A percentile compares a stretch with the other conserved stretches of the same genome.
Conservation (phyloP, 192 early-diverging fungal genomes). For the Coemansia biformis region DNA sequence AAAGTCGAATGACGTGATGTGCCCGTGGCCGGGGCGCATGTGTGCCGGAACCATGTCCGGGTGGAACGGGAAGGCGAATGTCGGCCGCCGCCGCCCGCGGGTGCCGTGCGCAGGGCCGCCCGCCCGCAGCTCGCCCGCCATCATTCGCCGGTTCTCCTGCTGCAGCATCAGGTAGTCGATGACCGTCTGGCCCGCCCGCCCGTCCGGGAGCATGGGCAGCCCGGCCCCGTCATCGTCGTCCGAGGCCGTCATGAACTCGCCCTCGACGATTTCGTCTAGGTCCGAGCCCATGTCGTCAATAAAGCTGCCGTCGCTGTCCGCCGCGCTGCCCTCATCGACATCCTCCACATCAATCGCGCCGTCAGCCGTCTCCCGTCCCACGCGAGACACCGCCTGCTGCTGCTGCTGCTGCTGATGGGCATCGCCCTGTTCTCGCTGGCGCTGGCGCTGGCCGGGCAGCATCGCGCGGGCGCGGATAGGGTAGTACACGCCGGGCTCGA, state of each 20-base stretch:
- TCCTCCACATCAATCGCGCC: constrained; percentile 41
- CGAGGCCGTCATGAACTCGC: background rate
- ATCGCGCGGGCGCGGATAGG: constrained; percentile 35
- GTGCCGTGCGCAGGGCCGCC: constrained; percentile 1
- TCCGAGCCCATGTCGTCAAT: constrained; percentile 7
- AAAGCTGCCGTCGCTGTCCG: constrained; percentile 4
- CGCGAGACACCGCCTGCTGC: constrained; percentile 7
- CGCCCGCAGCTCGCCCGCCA: constrained; percentile 1
- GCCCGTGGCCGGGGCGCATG: constrained; percentile 3
- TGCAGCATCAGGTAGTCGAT: constrained; percentile 15
- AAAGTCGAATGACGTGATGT: constrained; percentile 33
- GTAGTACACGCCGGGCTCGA: constrained; percentile 33
- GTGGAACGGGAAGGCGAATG: constrained; percentile 22
- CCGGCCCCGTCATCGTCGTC: constrained; percentile 4
- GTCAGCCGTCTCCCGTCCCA: constrained; percentile 17
- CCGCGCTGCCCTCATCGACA: constrained; percentile 15
- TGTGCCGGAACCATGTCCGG: constrained; percentile 20
- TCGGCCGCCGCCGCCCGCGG: constrained; percentile 1
- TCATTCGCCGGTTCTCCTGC: constrained; percentile 13
- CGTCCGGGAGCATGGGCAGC: constrained; percentile 4
- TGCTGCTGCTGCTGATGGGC: background rate
- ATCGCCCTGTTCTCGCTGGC: constrained; percentile 6
- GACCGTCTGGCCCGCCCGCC: constrained; percentile 1
- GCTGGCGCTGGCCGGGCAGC: constrained; percentile 29
- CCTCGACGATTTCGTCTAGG: constrained; percentile 1